phyloP scores from a whole-genome alignment of 352 stramenopile species.

The Plasmopara muralis region DNA sequence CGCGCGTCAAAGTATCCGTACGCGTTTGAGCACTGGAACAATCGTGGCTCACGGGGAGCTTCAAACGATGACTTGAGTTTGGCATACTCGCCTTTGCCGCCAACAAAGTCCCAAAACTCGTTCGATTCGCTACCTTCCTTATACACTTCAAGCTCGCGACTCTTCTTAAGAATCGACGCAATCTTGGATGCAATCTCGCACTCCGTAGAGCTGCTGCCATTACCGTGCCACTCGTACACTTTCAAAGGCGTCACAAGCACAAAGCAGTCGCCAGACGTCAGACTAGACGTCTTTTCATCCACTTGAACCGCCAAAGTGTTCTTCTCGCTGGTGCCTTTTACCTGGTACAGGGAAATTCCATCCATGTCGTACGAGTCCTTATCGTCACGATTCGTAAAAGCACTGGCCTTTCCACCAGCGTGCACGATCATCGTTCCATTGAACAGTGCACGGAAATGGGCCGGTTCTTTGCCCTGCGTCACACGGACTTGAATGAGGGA shows the following conservation, averaged over 20 bases:
- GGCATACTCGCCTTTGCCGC: constrained; percentile 68
- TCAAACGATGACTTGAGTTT: constrained; percentile 63
- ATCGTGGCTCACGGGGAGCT: constrained; percentile 60
- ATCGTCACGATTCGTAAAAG: constrained; percentile 79
- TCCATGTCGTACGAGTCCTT: constrained; percentile 84
- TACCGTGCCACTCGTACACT: constrained; percentile 75
- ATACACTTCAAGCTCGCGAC: constrained; percentile 37
- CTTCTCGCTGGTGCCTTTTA: constrained; percentile 79
- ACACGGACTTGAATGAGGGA: constrained; percentile 83
- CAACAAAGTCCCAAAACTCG: constrained; percentile 81
- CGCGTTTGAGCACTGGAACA: constrained; percentile 88
- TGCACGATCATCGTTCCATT: constrained; percentile 88
- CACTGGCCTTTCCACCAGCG: constrained; percentile 82
- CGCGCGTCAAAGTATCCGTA: constrained; percentile 84
- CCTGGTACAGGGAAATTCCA: constrained; percentile 83
- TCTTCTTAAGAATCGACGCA: constrained; percentile 51
- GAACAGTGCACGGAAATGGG: constrained; percentile 88
- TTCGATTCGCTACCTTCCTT: constrained; percentile 61
- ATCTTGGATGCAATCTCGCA: constrained; percentile 56
- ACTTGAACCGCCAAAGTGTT: constrained; percentile 88
- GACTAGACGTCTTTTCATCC: constrained; percentile 57
- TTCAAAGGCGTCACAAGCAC: constrained; percentile 67
- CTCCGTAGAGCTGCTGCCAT: constrained; percentile 59
- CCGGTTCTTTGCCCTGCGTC: constrained; percentile 80
- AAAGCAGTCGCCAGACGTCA: constrained; percentile 87